A percentile compares a stretch with the other conserved stretches of the same genome.
phyloP scores from a whole-genome alignment of 1,284 basidiomycete genomes.

The Cutaneotrichosporon cutaneum region DNA sequence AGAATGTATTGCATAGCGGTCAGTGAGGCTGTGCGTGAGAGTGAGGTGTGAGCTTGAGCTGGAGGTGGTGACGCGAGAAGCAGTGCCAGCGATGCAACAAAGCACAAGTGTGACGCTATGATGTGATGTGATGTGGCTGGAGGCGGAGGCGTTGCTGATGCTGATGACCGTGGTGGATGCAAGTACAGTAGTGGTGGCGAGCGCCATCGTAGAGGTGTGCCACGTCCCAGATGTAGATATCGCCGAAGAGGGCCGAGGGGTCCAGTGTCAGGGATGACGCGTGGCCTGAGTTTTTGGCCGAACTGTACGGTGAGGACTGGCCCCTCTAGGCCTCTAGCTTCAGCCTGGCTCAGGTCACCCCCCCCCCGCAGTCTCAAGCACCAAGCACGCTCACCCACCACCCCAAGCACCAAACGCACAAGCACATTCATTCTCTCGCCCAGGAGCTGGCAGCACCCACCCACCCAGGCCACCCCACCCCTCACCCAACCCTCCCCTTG shows the following conservation, averaged over 20 bases:
- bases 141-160: not conserved
- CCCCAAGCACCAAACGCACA: not conserved
- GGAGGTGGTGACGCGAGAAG: not conserved
- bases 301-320: not conserved
- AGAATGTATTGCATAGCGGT: constrained; percentile 10
- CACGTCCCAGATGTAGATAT: not conserved
- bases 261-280: not conserved
- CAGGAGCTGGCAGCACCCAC: too few relatives aligned
- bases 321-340: too few relatives aligned
- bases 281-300: not conserved
- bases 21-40: not conserved
- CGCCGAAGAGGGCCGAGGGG: not conserved
- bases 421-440: not conserved
- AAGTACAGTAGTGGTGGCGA: not conserved
- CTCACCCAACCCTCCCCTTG: too few relatives aligned
- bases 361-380: too few relatives aligned
- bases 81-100: not conserved
- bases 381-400: too few relatives aligned
- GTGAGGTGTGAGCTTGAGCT: not conserved
- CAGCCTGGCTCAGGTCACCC: too few relatives aligned
- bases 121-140: not conserved
- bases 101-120: not conserved
- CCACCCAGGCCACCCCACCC: not conserved
- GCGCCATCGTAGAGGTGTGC: not conserved
- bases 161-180: not conserved